These are phyloP conservation scores for Blastobotrys petasosporus DNA, from an alignment of 1,139 yeast genomes.

Conservation along the genomic window DNA sequence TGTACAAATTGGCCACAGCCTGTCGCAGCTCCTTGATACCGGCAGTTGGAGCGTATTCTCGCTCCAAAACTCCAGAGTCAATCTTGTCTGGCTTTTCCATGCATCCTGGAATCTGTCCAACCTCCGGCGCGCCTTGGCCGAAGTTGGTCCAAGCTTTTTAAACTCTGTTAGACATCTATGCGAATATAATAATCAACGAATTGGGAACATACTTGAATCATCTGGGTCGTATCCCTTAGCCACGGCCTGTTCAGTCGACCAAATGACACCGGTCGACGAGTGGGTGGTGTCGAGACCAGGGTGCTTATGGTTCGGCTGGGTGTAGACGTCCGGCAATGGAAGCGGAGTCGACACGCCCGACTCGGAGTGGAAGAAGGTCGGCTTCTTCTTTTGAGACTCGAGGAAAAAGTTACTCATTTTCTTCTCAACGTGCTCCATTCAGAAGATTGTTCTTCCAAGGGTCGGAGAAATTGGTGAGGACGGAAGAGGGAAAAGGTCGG, in stretches of 20 bases:
- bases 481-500: too few relatives aligned
- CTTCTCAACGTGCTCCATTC: slow-evolving; percentile 6
- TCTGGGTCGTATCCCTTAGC: slow-evolving; percentile 54
- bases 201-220: slow-evolving; percentile 24
- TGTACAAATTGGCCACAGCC: slow-evolving; percentile 58
- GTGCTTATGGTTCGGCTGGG: slow-evolving; percentile 35
- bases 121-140: slow-evolving; percentile 71
- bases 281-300: slow-evolving; percentile 61
- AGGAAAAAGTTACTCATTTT: slow-evolving; percentile 11
- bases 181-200: neutral
- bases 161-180: neutral
- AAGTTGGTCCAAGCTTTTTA: slow-evolving; percentile 50
- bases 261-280: slow-evolving; percentile 62
- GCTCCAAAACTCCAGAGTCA: slow-evolving; percentile 47
- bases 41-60: slow-evolving; percentile 63
- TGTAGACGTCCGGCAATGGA: slow-evolving; percentile 31
- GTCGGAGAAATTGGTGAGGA: too few relatives aligned
- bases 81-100: slow-evolving; percentile 51
- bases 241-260: slow-evolving; percentile 63
- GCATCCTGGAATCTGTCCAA: slow-evolving; percentile 59
- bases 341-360: slow-evolving; percentile 30
- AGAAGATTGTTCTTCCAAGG: too few relatives aligned
- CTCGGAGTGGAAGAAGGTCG: slow-evolving; percentile 23
- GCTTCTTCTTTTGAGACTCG: slow-evolving; percentile 3
- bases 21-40: slow-evolving; percentile 54